Evolutionary conservation across 2,329 filamentous ascomycete species (phyloP), one percentile per base, ranked within the genome.

Genomic region (Aulographum hederae): DNA sequence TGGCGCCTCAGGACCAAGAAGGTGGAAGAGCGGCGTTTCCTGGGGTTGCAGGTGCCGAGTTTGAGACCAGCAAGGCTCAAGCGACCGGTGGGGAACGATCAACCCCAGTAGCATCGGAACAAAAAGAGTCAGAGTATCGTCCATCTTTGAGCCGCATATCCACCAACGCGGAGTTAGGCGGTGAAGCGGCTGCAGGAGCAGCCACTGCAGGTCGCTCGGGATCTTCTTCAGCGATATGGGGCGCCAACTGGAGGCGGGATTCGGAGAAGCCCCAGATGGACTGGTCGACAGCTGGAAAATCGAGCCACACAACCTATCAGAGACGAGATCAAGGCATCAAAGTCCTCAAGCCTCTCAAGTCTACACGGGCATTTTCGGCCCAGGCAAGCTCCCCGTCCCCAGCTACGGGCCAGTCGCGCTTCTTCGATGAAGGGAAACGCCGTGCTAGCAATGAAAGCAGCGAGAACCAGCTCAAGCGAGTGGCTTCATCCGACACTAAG

Each of bases 281-380:
- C 26, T 63, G 60, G 43, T 56, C 58, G n/a, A 65, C 61, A 34
- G 68, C 70, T 38, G 60, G 54, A 39, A 63, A 63, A 33, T 50
- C 54, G 16, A 73, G 73, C 17, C 16, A 8, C 15, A 8, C 27
- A 17, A 10, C 27, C 6, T 81, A 82, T 46, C 76, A 81, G 47
- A 75, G 42, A 61, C 74, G 40, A 55, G 71, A 46, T 61, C 69
- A 78, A 31, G 74, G 73, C 31, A 95, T 95, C 78, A 95, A 93
- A 58, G 77, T 94, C 2, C 61, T 95, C 32, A 82, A 84, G 46
- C 74, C 86, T 1, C 67, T 65, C 34, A 89, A 82, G 49, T 63
- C 73, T 4, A 29, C 13, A 15, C 12, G 17, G n/a, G 28, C 31
- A 6, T 26, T 17, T 13, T 18, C 34, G 10, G 52, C 57, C n/a